These are phyloP conservation scores for Aspergillus intermedius DNA, from an alignment of 2,329 filamentous ascomycete genomes.

Conservation along the genomic window DNA sequence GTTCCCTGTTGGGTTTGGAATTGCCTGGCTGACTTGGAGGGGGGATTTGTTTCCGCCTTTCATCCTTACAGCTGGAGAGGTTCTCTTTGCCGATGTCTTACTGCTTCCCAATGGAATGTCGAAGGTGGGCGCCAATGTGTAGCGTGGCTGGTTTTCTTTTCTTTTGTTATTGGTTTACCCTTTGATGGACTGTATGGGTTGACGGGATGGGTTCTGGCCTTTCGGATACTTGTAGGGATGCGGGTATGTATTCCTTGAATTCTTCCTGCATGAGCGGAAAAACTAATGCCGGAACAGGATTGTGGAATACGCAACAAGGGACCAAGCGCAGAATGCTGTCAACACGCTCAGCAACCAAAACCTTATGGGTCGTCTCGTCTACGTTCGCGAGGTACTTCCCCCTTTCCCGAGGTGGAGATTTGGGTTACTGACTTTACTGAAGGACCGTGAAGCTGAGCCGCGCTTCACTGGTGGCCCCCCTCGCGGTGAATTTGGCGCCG, in stretches of 20 bases:
- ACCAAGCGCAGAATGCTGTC: conserved; percentile 97
- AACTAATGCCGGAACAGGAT: conserved; percentile 57
- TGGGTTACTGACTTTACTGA: conserved; percentile 4
- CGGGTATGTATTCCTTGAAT: conserved; percentile 64
- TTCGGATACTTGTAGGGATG: conserved; percentile 92
- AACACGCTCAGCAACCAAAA: conserved; percentile 98
- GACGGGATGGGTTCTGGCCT: conserved; percentile 92
- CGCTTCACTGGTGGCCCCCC: conserved; percentile 77
- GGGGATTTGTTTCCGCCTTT: conserved; percentile 11
- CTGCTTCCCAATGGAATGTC: conserved; percentile 99
- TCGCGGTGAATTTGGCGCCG: conserved; percentile 56
- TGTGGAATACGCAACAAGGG: conserved; percentile 99
- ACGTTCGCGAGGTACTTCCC: conserved; percentile 78
- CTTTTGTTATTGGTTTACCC: conserved; percentile 51
- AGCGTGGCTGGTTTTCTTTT: conserved; percentile 75
- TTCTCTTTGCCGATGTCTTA: conserved; percentile 98
- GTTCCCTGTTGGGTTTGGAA: conserved; percentile 5
- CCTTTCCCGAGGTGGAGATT: background rate
- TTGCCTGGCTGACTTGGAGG: conserved; percentile 24
- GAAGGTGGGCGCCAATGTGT: conserved; percentile 97
- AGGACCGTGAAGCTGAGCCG: conserved; percentile 98
- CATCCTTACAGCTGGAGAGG: conserved; percentile 74
- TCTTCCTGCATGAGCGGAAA: background rate
- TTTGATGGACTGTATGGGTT: conserved; percentile 91
- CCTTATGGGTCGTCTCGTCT: conserved; percentile 95